A percentile compares a stretch with the other conserved stretches of the same genome.
Evolutionary conservation across 1,284 basidiomycete genomes (phyloP).

Genomic region (Irpex lacteus): DNA sequence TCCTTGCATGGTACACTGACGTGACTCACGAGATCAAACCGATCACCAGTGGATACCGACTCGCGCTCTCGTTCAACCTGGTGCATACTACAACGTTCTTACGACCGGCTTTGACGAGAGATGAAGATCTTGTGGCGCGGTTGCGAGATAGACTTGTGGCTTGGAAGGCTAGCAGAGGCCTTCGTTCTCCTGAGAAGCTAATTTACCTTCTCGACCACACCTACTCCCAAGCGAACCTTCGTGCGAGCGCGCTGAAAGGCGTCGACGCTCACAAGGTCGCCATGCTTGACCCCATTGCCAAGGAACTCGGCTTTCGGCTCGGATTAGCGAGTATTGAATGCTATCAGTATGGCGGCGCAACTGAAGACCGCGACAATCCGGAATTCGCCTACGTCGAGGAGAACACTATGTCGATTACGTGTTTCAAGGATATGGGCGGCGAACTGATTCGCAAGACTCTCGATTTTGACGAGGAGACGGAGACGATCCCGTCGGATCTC

Average conservation of each 20-base stretch:
- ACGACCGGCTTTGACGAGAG: slow-evolving; percentile 29
- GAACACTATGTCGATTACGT: slow-evolving; percentile 6
- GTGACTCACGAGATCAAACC: slow-evolving; percentile 45
- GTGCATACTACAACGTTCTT: slow-evolving; percentile 36
- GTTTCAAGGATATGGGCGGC: slow-evolving; percentile 39
- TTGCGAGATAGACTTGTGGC: neutral
- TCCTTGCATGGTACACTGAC: slow-evolving; percentile 48
- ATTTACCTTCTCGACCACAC: neutral
- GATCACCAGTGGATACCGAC: slow-evolving; percentile 39
- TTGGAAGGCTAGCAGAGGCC: neutral
- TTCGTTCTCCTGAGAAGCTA: neutral
- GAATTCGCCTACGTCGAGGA: slow-evolving; percentile 15
- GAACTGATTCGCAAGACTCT: slow-evolving; percentile 20
- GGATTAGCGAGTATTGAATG: slow-evolving; percentile 36
- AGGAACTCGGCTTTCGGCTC: slow-evolving; percentile 20
- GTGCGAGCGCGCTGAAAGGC: slow-evolving; percentile 22
- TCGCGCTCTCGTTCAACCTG: slow-evolving; percentile 47
- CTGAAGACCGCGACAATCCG: slow-evolving; percentile 16
- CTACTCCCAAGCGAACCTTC: slow-evolving; percentile 15
- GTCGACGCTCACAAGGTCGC: slow-evolving; percentile 19
- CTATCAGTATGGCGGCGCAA: slow-evolving; percentile 14
- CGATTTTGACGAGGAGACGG: slow-evolving; percentile 24
- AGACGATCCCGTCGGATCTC: neutral
- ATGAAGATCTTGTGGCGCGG: neutral
- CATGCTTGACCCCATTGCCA: slow-evolving; percentile 15